These are phyloP conservation scores for Clonostachys chloroleuca DNA, from an alignment of 2,329 filamentous ascomycete species.

Conservation along the genomic window DNA sequence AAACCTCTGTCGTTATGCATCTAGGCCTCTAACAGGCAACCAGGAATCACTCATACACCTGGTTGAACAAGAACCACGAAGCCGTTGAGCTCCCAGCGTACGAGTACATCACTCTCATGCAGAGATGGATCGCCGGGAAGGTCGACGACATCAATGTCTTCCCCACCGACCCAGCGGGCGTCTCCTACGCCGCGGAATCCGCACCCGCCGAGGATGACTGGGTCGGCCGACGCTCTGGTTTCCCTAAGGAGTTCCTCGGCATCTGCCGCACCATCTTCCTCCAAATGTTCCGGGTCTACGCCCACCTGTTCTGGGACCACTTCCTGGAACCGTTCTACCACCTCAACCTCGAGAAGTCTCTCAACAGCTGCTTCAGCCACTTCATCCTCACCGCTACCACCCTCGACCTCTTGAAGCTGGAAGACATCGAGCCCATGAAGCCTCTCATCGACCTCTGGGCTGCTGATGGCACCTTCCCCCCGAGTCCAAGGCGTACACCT, in stretches of 20 bases:
- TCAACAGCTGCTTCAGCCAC: slow-evolving; percentile 80
- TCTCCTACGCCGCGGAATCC: slow-evolving; percentile 48
- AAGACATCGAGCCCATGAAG: slow-evolving; percentile 89
- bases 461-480: slow-evolving; percentile 77
- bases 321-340: slow-evolving; percentile 78
- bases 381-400: slow-evolving; percentile 73
- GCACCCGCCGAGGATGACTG: slow-evolving; percentile 58
- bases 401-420: slow-evolving; percentile 72
- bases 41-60: slow-evolving; percentile 82
- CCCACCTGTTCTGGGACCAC: slow-evolving; percentile 93
- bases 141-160: slow-evolving; percentile 82
- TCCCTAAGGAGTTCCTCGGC: slow-evolving; percentile 76
- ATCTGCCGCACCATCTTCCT: slow-evolving; percentile 88
- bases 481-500: slow-evolving; percentile 57
- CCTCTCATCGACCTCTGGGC: slow-evolving; percentile 85
- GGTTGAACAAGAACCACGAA: slow-evolving; percentile 77
- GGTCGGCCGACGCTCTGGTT: slow-evolving; percentile 84
- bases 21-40: neutral
- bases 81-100: slow-evolving; percentile 84
- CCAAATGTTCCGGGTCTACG: slow-evolving; percentile 95
- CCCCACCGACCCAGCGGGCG: slow-evolving; percentile 69
- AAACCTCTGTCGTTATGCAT: neutral
- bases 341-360: slow-evolving; percentile 67
- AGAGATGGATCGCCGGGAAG: slow-evolving; percentile 92
- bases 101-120: slow-evolving; percentile 87